phyloP scores from a whole-genome alignment of 106 monocot species.

The Allium cepa region DNA sequence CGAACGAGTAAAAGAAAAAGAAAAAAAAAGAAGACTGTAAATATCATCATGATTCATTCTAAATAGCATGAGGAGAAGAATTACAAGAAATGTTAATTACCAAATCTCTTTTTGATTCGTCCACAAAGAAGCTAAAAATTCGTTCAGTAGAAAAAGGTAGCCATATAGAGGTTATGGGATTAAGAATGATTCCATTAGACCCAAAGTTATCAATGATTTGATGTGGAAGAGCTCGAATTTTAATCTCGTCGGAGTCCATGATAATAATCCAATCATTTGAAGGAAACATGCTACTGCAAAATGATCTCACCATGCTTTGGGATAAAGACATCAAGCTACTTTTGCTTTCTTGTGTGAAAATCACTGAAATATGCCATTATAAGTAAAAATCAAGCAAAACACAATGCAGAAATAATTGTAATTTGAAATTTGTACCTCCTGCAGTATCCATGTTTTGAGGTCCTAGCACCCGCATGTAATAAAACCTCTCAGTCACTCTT shows the following conservation, averaged over 20 bases:
- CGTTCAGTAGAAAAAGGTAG: conserved; percentile 45
- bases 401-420: neutral
- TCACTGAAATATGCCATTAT: conserved; percentile 10
- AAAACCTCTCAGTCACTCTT: conserved; percentile 41
- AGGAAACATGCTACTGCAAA: conserved; percentile 41
- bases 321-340: conserved; percentile 68
- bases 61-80: neutral
- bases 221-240: conserved; percentile 41
- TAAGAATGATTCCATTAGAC: conserved; percentile 60
- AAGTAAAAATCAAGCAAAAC: neutral
- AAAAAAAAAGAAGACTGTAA: neutral
- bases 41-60: neutral
- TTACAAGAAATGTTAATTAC: conserved; percentile 4
- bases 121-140: conserved; percentile 54
- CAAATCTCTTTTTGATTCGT: conserved; percentile 38
- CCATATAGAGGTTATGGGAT: conserved; percentile 77
- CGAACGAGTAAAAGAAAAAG: too few relatives aligned
- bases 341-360: conserved; percentile 33
- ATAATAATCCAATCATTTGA: conserved; percentile 44
- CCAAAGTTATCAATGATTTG: conserved; percentile 28
- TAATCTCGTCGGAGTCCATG: conserved; percentile 37
- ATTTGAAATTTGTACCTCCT: neutral
- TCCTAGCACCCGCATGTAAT: conserved; percentile 22
- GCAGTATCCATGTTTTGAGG: conserved; percentile 12
- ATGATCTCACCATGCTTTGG: conserved; percentile 65